A percentile compares a stretch with the other conserved stretches of the same genome.
Evolutionary conservation across 2,329 filamentous ascomycete genomes (phyloP).

Genomic region (Claviceps humidiphila): DNA sequence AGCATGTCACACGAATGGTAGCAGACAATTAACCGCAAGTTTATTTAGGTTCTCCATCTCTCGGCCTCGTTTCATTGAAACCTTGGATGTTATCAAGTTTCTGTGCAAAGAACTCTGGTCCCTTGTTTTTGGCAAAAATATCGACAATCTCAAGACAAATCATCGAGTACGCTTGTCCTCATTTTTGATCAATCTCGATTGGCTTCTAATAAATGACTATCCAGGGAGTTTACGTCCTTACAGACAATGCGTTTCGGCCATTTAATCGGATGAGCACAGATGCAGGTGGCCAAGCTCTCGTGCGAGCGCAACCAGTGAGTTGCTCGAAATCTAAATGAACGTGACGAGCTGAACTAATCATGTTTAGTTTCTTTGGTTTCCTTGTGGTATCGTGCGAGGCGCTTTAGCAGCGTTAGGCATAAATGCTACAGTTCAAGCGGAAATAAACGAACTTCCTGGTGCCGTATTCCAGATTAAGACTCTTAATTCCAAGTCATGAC

Average conservation of each 20-base stretch:
- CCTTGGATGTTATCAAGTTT: slow-evolving; percentile 94
- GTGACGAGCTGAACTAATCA: neutral
- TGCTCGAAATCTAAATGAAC: slow-evolving; percentile 1
- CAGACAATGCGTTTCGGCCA: slow-evolving; percentile 82
- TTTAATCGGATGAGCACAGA: slow-evolving; percentile 83
- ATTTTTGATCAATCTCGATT: neutral
- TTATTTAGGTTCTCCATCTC: slow-evolving; percentile 59
- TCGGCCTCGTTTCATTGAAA: slow-evolving; percentile 77
- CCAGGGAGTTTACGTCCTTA: slow-evolving; percentile 87
- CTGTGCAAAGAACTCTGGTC: slow-evolving; percentile 98
- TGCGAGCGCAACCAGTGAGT: slow-evolving; percentile 66
- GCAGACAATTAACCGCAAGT: neutral
- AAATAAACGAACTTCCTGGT: slow-evolving; percentile 71
- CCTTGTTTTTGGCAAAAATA: slow-evolving; percentile 87
- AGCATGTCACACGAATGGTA: neutral
- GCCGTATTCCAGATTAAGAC: slow-evolving; percentile 97
- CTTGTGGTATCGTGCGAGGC: slow-evolving; percentile 82
- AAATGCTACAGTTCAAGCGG: slow-evolving; percentile 79
- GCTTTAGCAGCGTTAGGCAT: slow-evolving; percentile 89
- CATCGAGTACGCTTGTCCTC: slow-evolving; percentile 51
- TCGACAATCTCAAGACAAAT: slow-evolving; percentile 98
- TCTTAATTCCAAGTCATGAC: slow-evolving; percentile 49
- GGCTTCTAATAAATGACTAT: neutral
- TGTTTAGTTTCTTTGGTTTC: slow-evolving; percentile 82
- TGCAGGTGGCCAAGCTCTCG: slow-evolving; percentile 56